Conservation (phyloP, 768 basidiomycete genomes). For the Phlebiopsis gigantea region DNA sequence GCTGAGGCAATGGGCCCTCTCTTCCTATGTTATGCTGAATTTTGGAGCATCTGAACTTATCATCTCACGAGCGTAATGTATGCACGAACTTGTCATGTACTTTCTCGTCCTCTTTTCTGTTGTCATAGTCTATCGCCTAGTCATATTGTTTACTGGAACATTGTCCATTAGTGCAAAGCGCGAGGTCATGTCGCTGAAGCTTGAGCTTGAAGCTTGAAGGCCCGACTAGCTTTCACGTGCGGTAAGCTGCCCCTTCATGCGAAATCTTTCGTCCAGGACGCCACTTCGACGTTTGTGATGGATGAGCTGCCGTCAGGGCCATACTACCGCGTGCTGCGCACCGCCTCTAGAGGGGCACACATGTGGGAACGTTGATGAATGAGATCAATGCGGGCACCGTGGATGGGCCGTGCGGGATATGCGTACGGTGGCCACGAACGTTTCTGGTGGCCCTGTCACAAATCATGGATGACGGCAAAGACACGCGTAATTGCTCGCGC, state of each 20-base stretch:
- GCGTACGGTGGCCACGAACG: background rate
- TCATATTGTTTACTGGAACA: background rate
- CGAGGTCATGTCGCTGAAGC: too few species aligned
- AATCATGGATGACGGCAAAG: background rate
- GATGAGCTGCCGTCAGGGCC: too few species aligned
- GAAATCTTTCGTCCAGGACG: background rate
- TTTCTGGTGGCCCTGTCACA: background rate
- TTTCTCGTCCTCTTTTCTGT: background rate
- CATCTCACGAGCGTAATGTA: conserved; percentile 1
- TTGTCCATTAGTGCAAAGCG: background rate
- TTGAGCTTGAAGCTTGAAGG: background rate
- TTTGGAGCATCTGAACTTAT: background rate
- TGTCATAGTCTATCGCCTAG: background rate
- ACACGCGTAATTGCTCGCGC: too few species aligned
- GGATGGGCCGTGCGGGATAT: background rate
- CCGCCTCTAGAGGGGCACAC: background rate
- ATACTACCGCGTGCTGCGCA: background rate
- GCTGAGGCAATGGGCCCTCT: too few species aligned
- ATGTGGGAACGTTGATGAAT: background rate
- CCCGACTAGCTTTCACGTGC: background rate
- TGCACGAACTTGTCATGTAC: conserved; percentile 3
- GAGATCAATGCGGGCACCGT: background rate
- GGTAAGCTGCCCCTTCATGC: background rate
- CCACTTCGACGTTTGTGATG: background rate
- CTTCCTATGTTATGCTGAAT: conserved; percentile 2